Evolutionary conservation across 192 early-diverging fungal genomes (phyloP), one percentile per base, ranked within the genome.

Genomic region (Coemansia sp.): DNA sequence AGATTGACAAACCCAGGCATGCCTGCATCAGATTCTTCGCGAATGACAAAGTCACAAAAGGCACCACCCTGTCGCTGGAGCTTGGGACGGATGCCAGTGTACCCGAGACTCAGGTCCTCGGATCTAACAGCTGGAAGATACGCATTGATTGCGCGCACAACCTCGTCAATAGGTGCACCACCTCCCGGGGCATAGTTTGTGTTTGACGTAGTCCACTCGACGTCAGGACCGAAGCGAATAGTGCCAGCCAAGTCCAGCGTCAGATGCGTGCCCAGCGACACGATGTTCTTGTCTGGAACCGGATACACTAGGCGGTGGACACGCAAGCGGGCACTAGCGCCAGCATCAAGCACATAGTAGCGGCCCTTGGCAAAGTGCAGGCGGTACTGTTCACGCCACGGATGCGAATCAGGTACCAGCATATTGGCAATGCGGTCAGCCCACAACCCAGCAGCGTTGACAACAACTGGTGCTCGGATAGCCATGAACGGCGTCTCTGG

Each of bases 1-100:
- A 94, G 76, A 46, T 93, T 92, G 46, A 92, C 86, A 76, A 93
- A 91, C 0, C 89, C 87, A 0, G 77, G 64, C 32, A 86, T 74
- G 0, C 80, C 87, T 32, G 72, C 66, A 0, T 69, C 70, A 1
- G 55, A 50, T 71, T 90, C 89, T 25, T 89, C 83, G 15, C 87
- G 74, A 38, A 96, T 88, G 6, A 89, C 72, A 84, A 95, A 96
- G 66, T 96, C 94, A 55, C 81, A 79, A 66, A 93, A 92, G 4
- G 84, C 73, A 34, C 87, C 91, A 29, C 87, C 91, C 0, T 89
- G 90, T 1, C 81, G 84, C 36, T 89, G 85, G 6, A 96, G 85
- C 74, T 96, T 96, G 5, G 94, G 93, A 62, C 94, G 90, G 17
- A 95, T 92, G 19, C 94, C 94, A 3, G 90, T 75, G 66, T 94